Evolutionary conservation across 2,329 filamentous ascomycete species (phyloP).

Genomic region (Claviceps digitariae): DNA sequence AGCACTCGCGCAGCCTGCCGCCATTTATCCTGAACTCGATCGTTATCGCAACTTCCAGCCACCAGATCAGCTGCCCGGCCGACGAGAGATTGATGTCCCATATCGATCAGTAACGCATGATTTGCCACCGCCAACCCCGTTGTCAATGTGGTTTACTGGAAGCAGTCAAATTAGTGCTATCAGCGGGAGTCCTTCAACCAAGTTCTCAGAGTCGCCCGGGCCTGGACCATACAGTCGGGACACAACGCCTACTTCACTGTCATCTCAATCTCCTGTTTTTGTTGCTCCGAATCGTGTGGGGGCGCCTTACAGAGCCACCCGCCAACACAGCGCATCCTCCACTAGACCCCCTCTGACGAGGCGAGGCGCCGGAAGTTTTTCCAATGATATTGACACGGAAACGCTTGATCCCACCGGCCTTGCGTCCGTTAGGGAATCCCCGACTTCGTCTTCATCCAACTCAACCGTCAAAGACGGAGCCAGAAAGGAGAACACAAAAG

Average conservation of each 20-base stretch:
- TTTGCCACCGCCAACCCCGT: conserved; percentile 51
- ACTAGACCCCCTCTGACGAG: conserved; percentile 48
- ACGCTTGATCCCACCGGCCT: conserved; percentile 42
- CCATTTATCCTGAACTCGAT: conserved; percentile 47
- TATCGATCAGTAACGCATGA: conserved; percentile 49
- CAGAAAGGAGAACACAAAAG: conserved; percentile 28
- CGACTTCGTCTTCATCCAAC: conserved; percentile 58
- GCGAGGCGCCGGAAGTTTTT: conserved; percentile 40
- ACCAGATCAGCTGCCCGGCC: conserved; percentile 20
- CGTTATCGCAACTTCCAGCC: conserved; percentile 39
- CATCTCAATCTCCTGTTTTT: conserved; percentile 57
- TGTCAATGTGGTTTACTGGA: conserved; percentile 39
- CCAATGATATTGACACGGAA: conserved; percentile 33
- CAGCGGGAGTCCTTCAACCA: conserved; percentile 60
- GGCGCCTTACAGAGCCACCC: conserved; percentile 25
- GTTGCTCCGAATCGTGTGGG: conserved; percentile 33
- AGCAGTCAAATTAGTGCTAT: conserved; percentile 43
- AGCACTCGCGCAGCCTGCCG: conserved; percentile 26
- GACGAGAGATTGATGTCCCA: conserved; percentile 30
- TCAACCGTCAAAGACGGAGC: conserved; percentile 49
- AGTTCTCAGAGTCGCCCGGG: conserved; percentile 59
- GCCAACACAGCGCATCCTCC: conserved; percentile 41
- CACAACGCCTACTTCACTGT: conserved; percentile 66
- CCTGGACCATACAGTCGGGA: conserved; percentile 61
- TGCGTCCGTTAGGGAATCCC: conserved; percentile 53